These are phyloP conservation scores for Trichoderma virens DNA, from an alignment of 495 filamentous ascomycete genomes.

Conservation along the genomic window DNA sequence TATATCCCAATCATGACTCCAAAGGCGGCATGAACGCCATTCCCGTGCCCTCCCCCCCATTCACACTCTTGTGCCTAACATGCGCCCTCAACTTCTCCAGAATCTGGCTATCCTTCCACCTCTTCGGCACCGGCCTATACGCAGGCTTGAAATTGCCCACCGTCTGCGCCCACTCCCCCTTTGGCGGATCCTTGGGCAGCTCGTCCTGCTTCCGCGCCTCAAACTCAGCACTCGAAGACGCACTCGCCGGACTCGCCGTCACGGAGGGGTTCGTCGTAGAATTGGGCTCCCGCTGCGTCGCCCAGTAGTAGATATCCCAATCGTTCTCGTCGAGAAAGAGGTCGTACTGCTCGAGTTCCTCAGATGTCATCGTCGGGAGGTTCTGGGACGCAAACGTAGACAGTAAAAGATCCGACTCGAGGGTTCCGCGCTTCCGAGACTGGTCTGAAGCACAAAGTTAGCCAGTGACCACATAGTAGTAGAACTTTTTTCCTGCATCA, in stretches of 20 bases:
- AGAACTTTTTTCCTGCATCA: slow-evolving; percentile 20
- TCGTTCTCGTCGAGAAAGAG: slow-evolving; percentile 96
- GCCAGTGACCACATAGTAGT: background rate
- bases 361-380: slow-evolving; percentile 60
- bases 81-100: slow-evolving; percentile 69
- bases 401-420: slow-evolving; percentile 90
- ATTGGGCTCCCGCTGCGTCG: slow-evolving; percentile 73
- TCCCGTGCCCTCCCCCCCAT: slow-evolving; percentile 20
- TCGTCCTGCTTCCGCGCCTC: slow-evolving; percentile 17
- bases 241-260: slow-evolving; percentile 26
- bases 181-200: slow-evolving; percentile 18
- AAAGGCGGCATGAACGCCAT: slow-evolving; percentile 44
- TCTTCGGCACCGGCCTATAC: slow-evolving; percentile 76
- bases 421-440: slow-evolving; percentile 90
- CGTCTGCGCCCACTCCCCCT: slow-evolving; percentile 94
- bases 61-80: slow-evolving; percentile 41
- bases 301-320: slow-evolving; percentile 99
- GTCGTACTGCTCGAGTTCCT: slow-evolving; percentile 79
- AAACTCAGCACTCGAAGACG: slow-evolving; percentile 20
- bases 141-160: slow-evolving; percentile 89
- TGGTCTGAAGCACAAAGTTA: slow-evolving; percentile 54
- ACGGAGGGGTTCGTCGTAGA: slow-evolving; percentile 9
- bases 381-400: slow-evolving; percentile 87
- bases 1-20: slow-evolving; percentile 6
- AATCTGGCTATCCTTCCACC: slow-evolving; percentile 80